Evolutionary conservation across 139 green algal species (phyloP), one percentile per base, ranked within the genome.

Genomic region (Desmodesmus armatus): DNA sequence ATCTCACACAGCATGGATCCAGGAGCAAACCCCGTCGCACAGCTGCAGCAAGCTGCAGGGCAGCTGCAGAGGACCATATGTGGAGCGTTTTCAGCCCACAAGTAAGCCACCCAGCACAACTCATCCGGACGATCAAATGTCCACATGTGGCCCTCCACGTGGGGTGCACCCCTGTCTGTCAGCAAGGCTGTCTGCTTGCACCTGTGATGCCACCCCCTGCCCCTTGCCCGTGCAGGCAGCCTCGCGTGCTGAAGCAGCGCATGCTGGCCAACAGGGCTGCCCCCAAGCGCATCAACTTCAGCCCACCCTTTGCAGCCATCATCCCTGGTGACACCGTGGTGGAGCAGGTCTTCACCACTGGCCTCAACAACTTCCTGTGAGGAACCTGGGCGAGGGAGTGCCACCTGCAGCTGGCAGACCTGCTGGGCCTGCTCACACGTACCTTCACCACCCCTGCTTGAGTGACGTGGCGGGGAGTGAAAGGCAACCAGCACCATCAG

Each of bases 291-390:
- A 70, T 89, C 2, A 66, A 83, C 37, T 86, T 87, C 37, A 70
- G 67, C 2, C 87, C 76, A 5, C 89, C 88, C n/a, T 93, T 98
- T 75, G 97, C 97, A 3, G 96, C 97, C 27, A 95, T 99, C 75
- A 97, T 99, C 70, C 97, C 97, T 19, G 97, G 97, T 0, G 94
- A 99, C 87, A 89, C 87, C 51, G 94, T 96, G 5, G 96, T 92
- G 1, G 97, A 99, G 91, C 85, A 92, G 60, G 97, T 99, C 33
- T 89, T 99, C 23, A 98, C 96, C 5, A 94, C 90, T 4, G 94
- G 96, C 43, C 75, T 98, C 21, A 84, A 85, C 55, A 94, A 91
- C 78, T 98, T 97, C 88, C 80, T 96, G 89, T 94, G 66, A 88
- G 90, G n/a, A n/a, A n/a, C n/a, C n/a, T n/a, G n/a, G n/a, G n/a